A percentile compares a stretch with the other conserved stretches of the same genome.
phyloP scores from a whole-genome alignment of 805 yeast genomes.

The Ogataea siamensis region DNA sequence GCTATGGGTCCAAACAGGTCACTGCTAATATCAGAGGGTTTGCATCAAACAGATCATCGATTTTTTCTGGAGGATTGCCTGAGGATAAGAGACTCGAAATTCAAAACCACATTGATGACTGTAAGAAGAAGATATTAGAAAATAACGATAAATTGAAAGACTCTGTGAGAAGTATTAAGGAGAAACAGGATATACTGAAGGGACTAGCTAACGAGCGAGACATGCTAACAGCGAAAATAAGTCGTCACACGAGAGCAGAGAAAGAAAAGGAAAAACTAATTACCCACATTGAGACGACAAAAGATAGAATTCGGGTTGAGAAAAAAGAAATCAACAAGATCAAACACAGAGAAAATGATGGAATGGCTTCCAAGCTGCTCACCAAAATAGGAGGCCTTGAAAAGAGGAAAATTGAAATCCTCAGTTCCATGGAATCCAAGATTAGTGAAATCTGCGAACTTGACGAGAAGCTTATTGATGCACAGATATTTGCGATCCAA shows the following conservation, averaged over 20 bases:
- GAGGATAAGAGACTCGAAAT: constrained; percentile 26
- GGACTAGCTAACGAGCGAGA: constrained; percentile 12
- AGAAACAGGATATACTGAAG: constrained; percentile 8
- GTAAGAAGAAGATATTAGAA: constrained; percentile 13
- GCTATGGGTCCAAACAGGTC: constrained; percentile 60
- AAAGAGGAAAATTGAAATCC: constrained; percentile 13
- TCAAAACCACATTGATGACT: constrained; percentile 16
- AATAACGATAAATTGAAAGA: constrained; percentile 6
- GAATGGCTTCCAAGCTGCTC: constrained; percentile 15
- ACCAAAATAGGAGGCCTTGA: constrained; percentile 16
- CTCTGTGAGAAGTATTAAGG: constrained; percentile 7
- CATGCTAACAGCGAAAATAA: constrained; percentile 10
- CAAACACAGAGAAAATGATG: constrained; percentile 16
- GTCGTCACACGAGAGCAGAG: constrained; percentile 16
- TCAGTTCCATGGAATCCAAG: constrained; percentile 11
- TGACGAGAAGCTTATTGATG: constrained; percentile 26
- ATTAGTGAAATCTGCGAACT: constrained; percentile 27
- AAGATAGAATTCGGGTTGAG: constrained; percentile 18
- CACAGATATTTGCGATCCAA: constrained; percentile 33
- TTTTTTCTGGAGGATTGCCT: constrained; percentile 34
- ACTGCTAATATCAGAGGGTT: constrained; percentile 41
- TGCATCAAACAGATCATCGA: constrained; percentile 25
- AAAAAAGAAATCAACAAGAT: constrained; percentile 18
- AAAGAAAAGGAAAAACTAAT: constrained; percentile 15
- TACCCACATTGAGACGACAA: constrained; percentile 19